Evolutionary conservation across 371 early-diverging fungal species (phyloP).

Genomic region (Basidiobolus meristosporus): DNA sequence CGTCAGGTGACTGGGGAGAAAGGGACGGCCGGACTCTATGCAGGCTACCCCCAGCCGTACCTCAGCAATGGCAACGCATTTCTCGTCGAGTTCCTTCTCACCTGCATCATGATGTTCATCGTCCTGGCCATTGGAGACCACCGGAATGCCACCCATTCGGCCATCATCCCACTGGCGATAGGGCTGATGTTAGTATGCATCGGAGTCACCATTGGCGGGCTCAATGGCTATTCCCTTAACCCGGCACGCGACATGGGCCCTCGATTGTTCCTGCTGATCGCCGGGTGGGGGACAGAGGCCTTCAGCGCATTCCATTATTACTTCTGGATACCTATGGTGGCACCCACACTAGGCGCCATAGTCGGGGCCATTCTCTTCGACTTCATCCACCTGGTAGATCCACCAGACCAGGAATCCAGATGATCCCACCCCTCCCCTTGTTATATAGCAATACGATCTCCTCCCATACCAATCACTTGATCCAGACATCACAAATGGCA

Average conservation of each 20-base stretch:
- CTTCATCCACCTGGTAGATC: background rate
- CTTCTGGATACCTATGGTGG: slow-evolving; percentile 54
- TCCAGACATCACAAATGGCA: no score
- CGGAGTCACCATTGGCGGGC: background rate
- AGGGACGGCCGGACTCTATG: slow-evolving; percentile 51
- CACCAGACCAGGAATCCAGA: no score
- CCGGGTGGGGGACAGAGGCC: slow-evolving; percentile 53
- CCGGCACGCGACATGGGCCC: slow-evolving; percentile 83
- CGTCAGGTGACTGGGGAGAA: slow-evolving; percentile 11
- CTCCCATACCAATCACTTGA: no score
- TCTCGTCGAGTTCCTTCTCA: slow-evolving; percentile 54
- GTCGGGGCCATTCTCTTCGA: slow-evolving; percentile 44
- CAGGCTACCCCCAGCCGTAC: slow-evolving; percentile 31
- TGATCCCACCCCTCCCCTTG: no score
- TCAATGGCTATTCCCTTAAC: slow-evolving; percentile 59
- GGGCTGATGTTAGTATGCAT: slow-evolving; percentile 43
- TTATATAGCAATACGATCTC: no score
- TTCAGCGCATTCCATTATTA: slow-evolving; percentile 41
- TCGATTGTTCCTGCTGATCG: slow-evolving; percentile 49
- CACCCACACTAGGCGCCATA: slow-evolving; percentile 52
- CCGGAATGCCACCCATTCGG: slow-evolving; percentile 12
- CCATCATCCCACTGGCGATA: background rate
- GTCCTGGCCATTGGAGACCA: slow-evolving; percentile 48
- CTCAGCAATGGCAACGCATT: slow-evolving; percentile 27
- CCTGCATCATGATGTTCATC: slow-evolving; percentile 42